These are phyloP conservation scores for Ascochyta fabae DNA, from an alignment of 2,329 filamentous ascomycete species.

Conservation along the genomic window DNA sequence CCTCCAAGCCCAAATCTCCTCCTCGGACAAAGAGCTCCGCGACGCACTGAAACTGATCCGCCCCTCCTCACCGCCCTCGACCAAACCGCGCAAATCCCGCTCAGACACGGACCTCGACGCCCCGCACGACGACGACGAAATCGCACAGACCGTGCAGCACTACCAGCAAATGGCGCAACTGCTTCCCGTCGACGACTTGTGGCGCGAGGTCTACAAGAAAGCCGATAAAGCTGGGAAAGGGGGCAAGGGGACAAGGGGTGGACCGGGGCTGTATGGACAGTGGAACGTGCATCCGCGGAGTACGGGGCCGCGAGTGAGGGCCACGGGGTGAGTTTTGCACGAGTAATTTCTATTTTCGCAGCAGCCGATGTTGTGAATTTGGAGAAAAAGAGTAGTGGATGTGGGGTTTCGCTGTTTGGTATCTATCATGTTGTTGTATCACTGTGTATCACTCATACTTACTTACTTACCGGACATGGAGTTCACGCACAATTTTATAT, in stretches of 20 bases:
- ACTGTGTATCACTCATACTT: no score
- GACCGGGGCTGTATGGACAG: conserved; percentile 4
- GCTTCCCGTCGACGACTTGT: conserved; percentile 35
- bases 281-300: conserved; percentile 25
- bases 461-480: no score
- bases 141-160: conserved; percentile 21
- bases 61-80: not conserved
- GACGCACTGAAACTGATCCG: conserved; percentile 68
- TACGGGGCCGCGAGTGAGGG: conserved; percentile 6
- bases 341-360: no score
- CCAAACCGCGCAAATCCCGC: conserved; percentile 2
- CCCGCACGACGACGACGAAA: conserved; percentile 16
- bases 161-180: conserved; percentile 39
- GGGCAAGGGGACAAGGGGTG: not conserved
- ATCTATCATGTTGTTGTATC: no score
- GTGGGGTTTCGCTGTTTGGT: no score
- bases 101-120: conserved; percentile 16
- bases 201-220: conserved; percentile 24
- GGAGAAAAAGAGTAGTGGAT: no score
- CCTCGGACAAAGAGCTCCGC: conserved; percentile 73
- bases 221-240: not conserved
- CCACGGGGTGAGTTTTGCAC: not conserved
- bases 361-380: no score
- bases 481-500: no score
- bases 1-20: conserved; percentile 83